Conservation (phyloP, 768 basidiomycete genomes). For the Boletus tylopilopsis region DNA sequence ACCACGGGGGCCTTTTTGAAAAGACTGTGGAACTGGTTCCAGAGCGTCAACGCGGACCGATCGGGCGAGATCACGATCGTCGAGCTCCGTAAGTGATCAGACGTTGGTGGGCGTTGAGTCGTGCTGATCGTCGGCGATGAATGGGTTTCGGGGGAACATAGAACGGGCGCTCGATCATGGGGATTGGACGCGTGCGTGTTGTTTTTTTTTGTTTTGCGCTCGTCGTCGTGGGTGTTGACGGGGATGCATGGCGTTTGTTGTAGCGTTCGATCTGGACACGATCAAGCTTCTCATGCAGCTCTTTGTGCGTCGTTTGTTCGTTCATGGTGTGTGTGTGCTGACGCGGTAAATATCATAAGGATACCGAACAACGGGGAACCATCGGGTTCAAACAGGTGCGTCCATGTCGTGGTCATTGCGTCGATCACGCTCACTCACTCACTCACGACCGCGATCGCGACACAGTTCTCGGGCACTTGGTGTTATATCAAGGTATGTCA, state of each 20-base stretch:
- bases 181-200: constrained; percentile 70
- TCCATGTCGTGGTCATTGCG: not conserved
- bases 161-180: constrained; percentile 53
- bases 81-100: constrained; percentile 60
- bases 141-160: constrained; percentile 18
- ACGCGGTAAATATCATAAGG: too few relatives aligned
- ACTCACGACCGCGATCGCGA: not conserved
- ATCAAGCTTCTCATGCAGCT: constrained; percentile 80
- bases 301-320: constrained; percentile 49
- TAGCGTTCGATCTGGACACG: constrained; percentile 83
- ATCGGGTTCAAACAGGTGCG: constrained; percentile 76
- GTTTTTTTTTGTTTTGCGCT: not conserved
- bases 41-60: constrained; percentile 62
- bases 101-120: too few relatives aligned
- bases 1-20: too few relatives aligned
- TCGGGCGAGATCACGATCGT: constrained; percentile 61
- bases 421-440: not conserved
- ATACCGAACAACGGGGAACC: constrained; percentile 71
- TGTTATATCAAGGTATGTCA: constrained; percentile 67
- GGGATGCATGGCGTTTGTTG: not conserved
- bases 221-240: not conserved
- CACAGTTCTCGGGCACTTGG: constrained; percentile 69
- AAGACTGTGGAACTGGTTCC: constrained; percentile 67
- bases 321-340: not conserved
- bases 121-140: not conserved